Evolutionary conservation across 2,329 filamentous ascomycete genomes (phyloP).

Genomic region (Aspergillus luchuensis): DNA sequence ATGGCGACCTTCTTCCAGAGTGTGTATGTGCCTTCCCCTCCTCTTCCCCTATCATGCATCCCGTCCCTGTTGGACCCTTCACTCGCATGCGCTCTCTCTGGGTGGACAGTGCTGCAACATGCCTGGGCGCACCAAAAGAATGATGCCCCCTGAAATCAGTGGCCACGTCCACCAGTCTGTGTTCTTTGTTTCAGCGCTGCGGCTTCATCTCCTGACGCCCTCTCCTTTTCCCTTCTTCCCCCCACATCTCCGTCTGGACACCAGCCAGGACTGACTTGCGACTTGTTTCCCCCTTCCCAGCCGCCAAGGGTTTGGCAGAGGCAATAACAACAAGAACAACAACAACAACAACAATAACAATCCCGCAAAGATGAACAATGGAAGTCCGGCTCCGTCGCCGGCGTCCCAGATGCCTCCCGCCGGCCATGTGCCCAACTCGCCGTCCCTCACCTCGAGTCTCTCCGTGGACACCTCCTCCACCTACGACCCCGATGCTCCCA

Average conservation of each 20-base stretch:
- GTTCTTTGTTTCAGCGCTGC: constrained; percentile 6
- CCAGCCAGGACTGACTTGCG: constrained; percentile 29
- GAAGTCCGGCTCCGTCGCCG: constrained; percentile 34
- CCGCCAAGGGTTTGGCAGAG: constrained; percentile 53
- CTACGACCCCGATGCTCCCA: constrained; percentile 48
- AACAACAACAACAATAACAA: constrained; percentile 47
- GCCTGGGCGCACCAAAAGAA: not conserved
- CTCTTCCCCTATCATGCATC: constrained; percentile 15
- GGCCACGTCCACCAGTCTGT: not conserved
- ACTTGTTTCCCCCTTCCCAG: constrained; percentile 33
- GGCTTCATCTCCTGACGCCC: constrained; percentile 5
- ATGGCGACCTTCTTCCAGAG: constrained; percentile 55
- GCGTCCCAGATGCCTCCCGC: constrained; percentile 32
- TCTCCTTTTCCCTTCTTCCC: constrained; percentile 13
- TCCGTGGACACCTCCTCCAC: constrained; percentile 39
- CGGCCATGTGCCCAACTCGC: constrained; percentile 40
- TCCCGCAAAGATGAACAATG: constrained; percentile 43
- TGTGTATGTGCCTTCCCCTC: constrained; percentile 45
- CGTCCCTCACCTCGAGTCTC: constrained; percentile 42
- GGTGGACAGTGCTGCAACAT: not conserved
- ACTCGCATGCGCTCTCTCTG: constrained; percentile 26
- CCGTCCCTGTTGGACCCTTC: constrained; percentile 24
- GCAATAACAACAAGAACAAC: constrained; percentile 50
- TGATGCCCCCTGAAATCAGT: constrained; percentile 3
- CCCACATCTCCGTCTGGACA: constrained; percentile 14